Evolutionary conservation across 192 early-diverging fungal species (phyloP).

Genomic region (Kappamyces sp.): DNA sequence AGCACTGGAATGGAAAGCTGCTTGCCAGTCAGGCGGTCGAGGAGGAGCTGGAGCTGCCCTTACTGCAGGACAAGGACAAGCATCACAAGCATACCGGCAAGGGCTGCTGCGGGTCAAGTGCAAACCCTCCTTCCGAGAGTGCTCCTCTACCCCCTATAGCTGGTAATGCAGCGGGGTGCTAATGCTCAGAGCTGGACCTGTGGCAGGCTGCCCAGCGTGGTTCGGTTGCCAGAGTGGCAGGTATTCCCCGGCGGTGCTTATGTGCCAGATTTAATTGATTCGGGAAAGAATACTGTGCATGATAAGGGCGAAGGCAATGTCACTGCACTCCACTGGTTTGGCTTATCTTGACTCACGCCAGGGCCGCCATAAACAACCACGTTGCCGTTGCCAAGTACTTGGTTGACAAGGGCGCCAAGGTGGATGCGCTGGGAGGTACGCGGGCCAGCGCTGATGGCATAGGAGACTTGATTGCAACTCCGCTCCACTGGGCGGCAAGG

Average conservation of each 20-base stretch:
- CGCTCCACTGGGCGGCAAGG: constrained; percentile 90
- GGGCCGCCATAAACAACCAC: constrained; percentile 47
- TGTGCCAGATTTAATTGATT: constrained; percentile 3
- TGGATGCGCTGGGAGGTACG: constrained; percentile 66
- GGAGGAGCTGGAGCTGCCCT: constrained; percentile 2
- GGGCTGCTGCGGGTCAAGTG: too few species aligned
- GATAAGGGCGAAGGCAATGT: constrained; percentile 8
- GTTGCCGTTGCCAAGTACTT: constrained; percentile 67
- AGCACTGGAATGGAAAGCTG: constrained; percentile 12
- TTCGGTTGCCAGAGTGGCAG: constrained; percentile 44
- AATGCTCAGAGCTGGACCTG: constrained; percentile 36
- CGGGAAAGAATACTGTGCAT: constrained; percentile 4
- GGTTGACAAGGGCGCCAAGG: constrained; percentile 67
- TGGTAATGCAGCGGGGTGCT: too few species aligned
- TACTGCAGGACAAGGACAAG: constrained; percentile 1
- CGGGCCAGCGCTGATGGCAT: not conserved
- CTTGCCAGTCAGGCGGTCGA: not conserved
- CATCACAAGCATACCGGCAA: not conserved
- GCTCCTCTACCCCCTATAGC: too few species aligned
- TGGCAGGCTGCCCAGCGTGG: constrained; percentile 73
- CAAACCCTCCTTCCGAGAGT: too few species aligned
- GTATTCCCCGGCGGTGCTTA: constrained; percentile 15
- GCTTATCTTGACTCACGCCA: not conserved
- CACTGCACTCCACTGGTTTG: constrained; percentile 5
- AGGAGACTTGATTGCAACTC: constrained; percentile 71